Percentiles rank a stretch among this genome's conserved stretches.
Conservation (phyloP, 2,329 filamentous ascomycete genomes). For the Berkeleyomyces basicola region DNA sequence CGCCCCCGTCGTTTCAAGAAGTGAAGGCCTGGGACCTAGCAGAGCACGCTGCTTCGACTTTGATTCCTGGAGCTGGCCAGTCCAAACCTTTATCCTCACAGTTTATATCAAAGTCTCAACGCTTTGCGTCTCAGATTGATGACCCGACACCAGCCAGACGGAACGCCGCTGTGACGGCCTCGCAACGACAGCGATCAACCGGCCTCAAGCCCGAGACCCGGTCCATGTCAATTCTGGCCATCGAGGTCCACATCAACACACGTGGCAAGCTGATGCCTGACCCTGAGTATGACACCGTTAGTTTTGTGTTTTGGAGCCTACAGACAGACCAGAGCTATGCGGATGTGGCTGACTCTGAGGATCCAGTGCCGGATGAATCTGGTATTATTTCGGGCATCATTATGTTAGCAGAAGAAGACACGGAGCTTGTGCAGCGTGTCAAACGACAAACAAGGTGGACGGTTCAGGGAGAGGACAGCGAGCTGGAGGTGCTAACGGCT, state of each 20-base stretch:
- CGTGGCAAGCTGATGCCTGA: conserved; percentile 68
- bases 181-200: conserved; percentile 39
- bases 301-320: conserved; percentile 79
- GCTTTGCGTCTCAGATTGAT: conserved; percentile 62
- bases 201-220: conserved; percentile 70
- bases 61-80: not conserved
- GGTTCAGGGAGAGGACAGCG: conserved; percentile 57
- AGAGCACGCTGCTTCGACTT: not conserved
- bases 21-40: conserved; percentile 45
- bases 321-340: conserved; percentile 46
- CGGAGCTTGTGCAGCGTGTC: conserved; percentile 42
- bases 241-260: conserved; percentile 85
- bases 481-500: conserved; percentile 71
- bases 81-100: not conserved
- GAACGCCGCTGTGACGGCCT: conserved; percentile 57
- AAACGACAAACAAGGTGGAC: conserved; percentile 32
- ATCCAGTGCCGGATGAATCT: not conserved
- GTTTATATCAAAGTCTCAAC: not conserved
- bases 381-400: conserved; percentile 48
- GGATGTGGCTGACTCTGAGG: conserved; percentile 24
- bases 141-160: conserved; percentile 63
- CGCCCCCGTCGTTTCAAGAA: conserved; percentile 53
- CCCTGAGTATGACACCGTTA: conserved; percentile 76
- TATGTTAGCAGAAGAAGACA: conserved; percentile 43
- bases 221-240: conserved; percentile 92